Evolutionary conservation across 768 basidiomycete genomes (phyloP), one percentile per base, ranked within the genome.

Genomic region (Epithele typhae): DNA sequence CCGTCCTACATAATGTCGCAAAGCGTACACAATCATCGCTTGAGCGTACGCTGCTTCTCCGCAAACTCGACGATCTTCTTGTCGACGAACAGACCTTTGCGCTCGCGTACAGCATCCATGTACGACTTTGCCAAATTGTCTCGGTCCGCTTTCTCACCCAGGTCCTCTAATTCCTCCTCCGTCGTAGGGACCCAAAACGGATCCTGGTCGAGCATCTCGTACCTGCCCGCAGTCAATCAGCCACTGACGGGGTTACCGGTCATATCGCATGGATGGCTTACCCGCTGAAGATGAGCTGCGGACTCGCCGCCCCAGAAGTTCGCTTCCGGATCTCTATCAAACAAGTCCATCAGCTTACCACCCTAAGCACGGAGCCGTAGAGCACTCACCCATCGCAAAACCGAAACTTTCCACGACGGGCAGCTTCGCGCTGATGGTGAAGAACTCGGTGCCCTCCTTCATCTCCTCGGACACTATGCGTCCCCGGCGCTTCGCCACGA

Each of bases 151-250:
- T 98, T 97, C 64, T 95, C 92, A 37, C 96, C 96, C 9, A 99
- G 72, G 63, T 98, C 95, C 63, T 98, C 95, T 33, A 98, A 71
- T 54, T 98, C 95, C 61, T 96, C 94, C 58, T 93, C 90, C 0
- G 95, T 97, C 15, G 92, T 93, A 0, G 94, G 94, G 3, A 96
- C 92, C 94, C 94, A 97, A 70, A 93, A 97, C 5, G 94, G 94
- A 70, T 97, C 92, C 56, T 84, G 81, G 64, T 95, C 91, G 19
- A 97, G 75, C 58, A 95, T 75, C 64, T 98, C 94, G 65, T 93
- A 99, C 33, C 91, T 91, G 52, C 1, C 15, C 9, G 30, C 30
- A 9, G 30, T 32, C 9, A 15, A 9, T 15, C 15, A 15, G 15
- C 9, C 30, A 32, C 30, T 32, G 30, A n/a, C n/a, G n/a, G n/a